Percentiles rank a stretch among this genome's conserved stretches.
Conservation (phyloP, 441 rosid genomes). For the Erodium trifolium region DNA sequence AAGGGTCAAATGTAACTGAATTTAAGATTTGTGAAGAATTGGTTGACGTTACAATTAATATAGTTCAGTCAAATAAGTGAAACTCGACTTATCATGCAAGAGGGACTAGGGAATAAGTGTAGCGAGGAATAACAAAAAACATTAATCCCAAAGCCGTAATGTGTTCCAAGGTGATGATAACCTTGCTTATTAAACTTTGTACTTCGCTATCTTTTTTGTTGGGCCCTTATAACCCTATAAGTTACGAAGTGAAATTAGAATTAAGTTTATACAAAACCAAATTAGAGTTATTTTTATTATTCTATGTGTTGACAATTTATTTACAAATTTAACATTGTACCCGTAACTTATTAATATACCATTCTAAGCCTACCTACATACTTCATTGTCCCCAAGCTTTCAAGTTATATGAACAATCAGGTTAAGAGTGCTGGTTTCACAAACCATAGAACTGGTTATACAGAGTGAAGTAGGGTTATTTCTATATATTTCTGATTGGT, state of each 20-base stretch:
- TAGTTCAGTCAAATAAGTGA: background rate
- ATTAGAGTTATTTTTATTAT: too few relatives aligned
- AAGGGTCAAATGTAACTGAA: background rate
- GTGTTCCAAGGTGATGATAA: slow-evolving; percentile 3
- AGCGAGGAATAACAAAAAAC: background rate
- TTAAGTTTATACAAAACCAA: background rate
- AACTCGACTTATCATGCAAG: background rate
- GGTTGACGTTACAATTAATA: background rate
- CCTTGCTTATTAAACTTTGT: background rate
- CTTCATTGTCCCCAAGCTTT: background rate
- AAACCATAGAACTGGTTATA: background rate
- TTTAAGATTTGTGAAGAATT: background rate
- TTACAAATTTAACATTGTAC: background rate
- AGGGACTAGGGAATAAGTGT: slow-evolving; percentile 1
- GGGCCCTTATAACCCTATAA: background rate
- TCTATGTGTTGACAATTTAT: background rate
- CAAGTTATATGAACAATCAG: too few relatives aligned
- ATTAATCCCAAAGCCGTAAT: background rate
- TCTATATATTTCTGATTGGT: background rate
- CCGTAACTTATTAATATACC: background rate
- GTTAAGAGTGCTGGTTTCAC: background rate
- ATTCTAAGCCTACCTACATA: background rate
- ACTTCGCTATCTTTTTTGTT: too few relatives aligned
- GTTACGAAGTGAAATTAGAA: background rate
- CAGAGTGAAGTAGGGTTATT: background rate